Base-by-base conservation (phyloP, 805 yeast genomes). In the Nadsonia fulvescens region DNA sequence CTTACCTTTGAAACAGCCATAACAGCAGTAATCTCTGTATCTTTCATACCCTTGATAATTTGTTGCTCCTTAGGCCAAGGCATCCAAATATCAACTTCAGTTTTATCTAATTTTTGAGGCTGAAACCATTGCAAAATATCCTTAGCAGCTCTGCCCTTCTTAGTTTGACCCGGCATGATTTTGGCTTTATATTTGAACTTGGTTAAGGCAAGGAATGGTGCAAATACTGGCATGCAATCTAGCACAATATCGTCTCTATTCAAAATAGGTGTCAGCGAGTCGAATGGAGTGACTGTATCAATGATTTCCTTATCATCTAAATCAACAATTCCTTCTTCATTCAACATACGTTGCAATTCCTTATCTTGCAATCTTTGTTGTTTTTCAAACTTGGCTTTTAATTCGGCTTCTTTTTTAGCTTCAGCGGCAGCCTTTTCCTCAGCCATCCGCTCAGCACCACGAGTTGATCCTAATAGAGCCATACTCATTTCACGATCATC, bases 141-240 rank as follows among this genome's bases (percentile, higher is more conserved):
- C 30, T 61, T 60, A 18, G 79, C 56, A 2, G 89, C 71, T 43
- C 89, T 89, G 2, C 94, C 93, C 44, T 86, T 83, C 46, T 89
- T 89, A 14, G 71, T 70, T 15, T 63, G 56, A 3, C 78, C 78
- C 1, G 93, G 83, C 37, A 70, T 77, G 15, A 86, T 51, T 46
- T 86, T 86, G 18, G 78, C 72, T 45, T 81, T 81, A 51, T 77
- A 82, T 41, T 76, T 71, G 47, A 61, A 66, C 44, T 75, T 75
- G 32, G 56, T 61, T 35, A 89, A 47, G 0, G 95, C 62, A 8
- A 65, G 50, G 93, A 94, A 89, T 2, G 98, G 98, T 0, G 89
- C 95, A 58, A 82, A 86, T 11, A 79, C 70, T 1, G 94, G 91
- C 8, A 86, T 63, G 5, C 76, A 68, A 31, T 70, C 77, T 7